Evolutionary conservation across 2,329 filamentous ascomycete species (phyloP).

Genomic region (Claviceps monticola): DNA sequence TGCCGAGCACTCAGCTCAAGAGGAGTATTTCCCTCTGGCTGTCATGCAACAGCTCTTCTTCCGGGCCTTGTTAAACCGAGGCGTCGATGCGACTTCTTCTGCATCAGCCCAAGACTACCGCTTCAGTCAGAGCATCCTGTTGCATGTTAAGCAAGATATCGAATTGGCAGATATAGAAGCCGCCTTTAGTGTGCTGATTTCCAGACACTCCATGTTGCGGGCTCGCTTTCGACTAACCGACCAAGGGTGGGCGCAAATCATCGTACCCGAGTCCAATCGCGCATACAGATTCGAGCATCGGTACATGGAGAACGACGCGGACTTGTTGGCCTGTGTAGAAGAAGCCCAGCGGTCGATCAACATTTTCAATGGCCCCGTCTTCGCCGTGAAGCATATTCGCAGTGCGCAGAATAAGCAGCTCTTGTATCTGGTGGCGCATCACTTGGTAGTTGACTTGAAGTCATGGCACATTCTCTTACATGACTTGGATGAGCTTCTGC

Average conservation of each 20-base stretch:
- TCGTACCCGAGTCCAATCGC: slow-evolving; percentile 23
- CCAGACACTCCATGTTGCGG: slow-evolving; percentile 37
- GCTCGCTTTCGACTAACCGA: slow-evolving; percentile 27
- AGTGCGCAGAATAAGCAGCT: slow-evolving; percentile 31
- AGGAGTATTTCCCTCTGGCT: slow-evolving; percentile 30
- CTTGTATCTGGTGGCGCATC: slow-evolving; percentile 36
- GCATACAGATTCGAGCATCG: slow-evolving; percentile 33
- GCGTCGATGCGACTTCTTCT: slow-evolving; percentile 17
- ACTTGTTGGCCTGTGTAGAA: slow-evolving; percentile 27
- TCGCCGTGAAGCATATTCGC: slow-evolving; percentile 34
- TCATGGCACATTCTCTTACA: slow-evolving; percentile 37
- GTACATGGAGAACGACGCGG: slow-evolving; percentile 24
- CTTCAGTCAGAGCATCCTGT: slow-evolving; percentile 37
- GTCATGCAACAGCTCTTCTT: slow-evolving; percentile 43
- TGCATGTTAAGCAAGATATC: slow-evolving; percentile 28
- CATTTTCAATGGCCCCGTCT: slow-evolving; percentile 35
- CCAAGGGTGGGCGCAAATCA: slow-evolving; percentile 32
- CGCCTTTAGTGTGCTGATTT: slow-evolving; percentile 33
- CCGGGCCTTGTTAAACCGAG: slow-evolving; percentile 28
- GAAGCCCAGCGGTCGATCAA: slow-evolving; percentile 30
- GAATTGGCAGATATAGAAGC: slow-evolving; percentile 30
- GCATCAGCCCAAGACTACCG: slow-evolving; percentile 24
- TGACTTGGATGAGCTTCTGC: slow-evolving; percentile 36
- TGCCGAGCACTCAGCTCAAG: slow-evolving; percentile 13
- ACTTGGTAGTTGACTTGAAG: slow-evolving; percentile 35